phyloP scores from a whole-genome alignment of 768 basidiomycete genomes.

The Agrocybe praecox region DNA sequence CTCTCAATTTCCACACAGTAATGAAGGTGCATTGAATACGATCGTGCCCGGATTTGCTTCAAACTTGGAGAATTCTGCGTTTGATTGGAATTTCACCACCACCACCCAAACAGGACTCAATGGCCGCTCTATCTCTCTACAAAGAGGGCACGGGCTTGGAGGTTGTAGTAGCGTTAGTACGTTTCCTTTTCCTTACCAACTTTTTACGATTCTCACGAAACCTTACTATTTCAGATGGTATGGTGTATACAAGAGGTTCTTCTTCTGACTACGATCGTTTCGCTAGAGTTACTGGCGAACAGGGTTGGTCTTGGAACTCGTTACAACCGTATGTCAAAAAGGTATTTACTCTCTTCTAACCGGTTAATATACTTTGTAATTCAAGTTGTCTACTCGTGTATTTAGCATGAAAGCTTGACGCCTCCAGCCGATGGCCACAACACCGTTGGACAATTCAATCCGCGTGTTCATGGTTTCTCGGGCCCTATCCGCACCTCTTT shows the following conservation, averaged over 20 bases:
- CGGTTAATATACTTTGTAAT: too few relatives aligned
- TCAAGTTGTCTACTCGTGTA: too few relatives aligned
- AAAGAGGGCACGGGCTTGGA: constrained; percentile 29
- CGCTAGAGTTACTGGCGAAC: constrained; percentile 44
- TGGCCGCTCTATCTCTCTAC: constrained; percentile 18
- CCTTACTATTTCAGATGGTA: constrained; percentile 17
- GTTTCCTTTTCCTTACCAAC: background rate
- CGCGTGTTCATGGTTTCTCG: constrained; percentile 29
- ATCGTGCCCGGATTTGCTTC: constrained; percentile 22
- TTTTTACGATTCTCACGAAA: background rate
- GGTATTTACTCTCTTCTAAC: constrained; percentile 7
- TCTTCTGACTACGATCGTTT: constrained; percentile 55
- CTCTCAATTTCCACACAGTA: constrained; percentile 11
- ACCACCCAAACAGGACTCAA: constrained; percentile 21
- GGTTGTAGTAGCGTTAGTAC: constrained; percentile 25
- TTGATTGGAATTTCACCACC: constrained; percentile 35
- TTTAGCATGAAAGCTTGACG: background rate
- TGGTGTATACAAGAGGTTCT: constrained; percentile 32
- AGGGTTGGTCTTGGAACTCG: constrained; percentile 41
- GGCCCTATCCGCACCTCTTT: constrained; percentile 19
- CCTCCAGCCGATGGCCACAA: constrained; percentile 20
- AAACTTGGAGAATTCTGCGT: constrained; percentile 12
- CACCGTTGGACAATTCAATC: constrained; percentile 30
- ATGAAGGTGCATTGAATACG: constrained; percentile 20
- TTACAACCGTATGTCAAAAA: constrained; percentile 25